Conservation (phyloP, 495 filamentous ascomycete species). For the Podospora tetraspora region DNA sequence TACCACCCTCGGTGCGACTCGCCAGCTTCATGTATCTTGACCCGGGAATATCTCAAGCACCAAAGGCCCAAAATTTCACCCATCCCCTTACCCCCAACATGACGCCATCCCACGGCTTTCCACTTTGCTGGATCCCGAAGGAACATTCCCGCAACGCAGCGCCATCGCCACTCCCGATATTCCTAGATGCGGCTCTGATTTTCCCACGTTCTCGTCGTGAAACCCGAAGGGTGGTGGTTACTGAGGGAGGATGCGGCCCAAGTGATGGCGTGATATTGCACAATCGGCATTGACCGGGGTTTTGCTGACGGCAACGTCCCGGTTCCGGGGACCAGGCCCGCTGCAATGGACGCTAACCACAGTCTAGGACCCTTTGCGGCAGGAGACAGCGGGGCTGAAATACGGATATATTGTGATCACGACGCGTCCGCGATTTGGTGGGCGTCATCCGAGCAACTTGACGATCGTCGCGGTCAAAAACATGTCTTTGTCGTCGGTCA, state of each 20-base stretch:
- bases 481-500: conserved; percentile 21
- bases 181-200: neutral
- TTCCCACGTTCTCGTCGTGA: neutral
- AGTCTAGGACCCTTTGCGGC: neutral
- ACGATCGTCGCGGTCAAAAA: neutral
- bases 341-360: neutral
- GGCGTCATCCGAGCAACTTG: neutral
- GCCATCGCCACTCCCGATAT: neutral
- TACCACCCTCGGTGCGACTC: neutral
- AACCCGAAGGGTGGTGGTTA: neutral
- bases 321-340: neutral
- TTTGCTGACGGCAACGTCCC: neutral
- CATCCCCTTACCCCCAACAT: neutral
- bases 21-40: neutral
- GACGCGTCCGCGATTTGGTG: neutral
- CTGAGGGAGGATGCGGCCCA: neutral
- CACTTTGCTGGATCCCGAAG: neutral
- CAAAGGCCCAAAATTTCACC: neutral
- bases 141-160: neutral
- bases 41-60: too few species aligned
- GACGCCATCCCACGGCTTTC: neutral
- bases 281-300: neutral
- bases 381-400: neutral
- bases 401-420: neutral
- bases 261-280: neutral